A percentile compares a stretch with the other conserved stretches of the same genome.
Conservation (phyloP, 2,329 filamentous ascomycete species). For the Microdochium trichocladiopsis region DNA sequence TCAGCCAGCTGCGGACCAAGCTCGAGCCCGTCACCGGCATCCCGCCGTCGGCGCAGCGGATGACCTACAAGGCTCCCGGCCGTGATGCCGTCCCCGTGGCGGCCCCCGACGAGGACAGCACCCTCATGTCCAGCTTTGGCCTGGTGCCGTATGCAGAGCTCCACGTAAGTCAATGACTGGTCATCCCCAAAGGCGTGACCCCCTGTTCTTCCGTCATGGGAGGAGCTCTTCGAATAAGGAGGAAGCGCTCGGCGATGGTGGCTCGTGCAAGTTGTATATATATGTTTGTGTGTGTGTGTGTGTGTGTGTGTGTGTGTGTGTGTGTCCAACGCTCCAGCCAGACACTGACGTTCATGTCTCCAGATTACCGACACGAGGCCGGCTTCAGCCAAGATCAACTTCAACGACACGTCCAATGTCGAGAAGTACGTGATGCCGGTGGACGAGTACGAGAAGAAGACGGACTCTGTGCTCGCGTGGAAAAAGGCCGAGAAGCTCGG, state of each 20-base stretch:
- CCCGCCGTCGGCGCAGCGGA: conserved; percentile 69
- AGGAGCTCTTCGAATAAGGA: too few species aligned
- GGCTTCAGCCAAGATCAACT: conserved; percentile 66
- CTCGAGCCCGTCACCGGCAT: conserved; percentile 92
- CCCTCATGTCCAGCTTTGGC: conserved; percentile 56
- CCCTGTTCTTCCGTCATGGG: too few species aligned
- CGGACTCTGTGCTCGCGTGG: conserved; percentile 88
- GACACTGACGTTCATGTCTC: conserved; percentile 14
- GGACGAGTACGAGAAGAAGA: conserved; percentile 76
- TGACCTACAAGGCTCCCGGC: conserved; percentile 61
- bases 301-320: too few species aligned
- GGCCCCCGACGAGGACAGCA: conserved; percentile 65
- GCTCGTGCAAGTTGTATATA: too few species aligned
- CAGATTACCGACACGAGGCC: conserved; percentile 80
- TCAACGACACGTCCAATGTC: conserved; percentile 72
- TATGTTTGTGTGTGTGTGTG: neutral
- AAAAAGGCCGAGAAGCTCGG: conserved; percentile 95
- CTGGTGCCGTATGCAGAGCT: conserved; percentile 72
- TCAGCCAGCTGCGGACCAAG: conserved; percentile 75
- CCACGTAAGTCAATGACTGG: conserved; percentile 67
- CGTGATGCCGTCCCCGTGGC: conserved; percentile 59
- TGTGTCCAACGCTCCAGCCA: too few species aligned
- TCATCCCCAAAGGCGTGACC: too few species aligned
- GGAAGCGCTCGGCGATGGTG: too few species aligned
- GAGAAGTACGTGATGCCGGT: conserved; percentile 88